Evolutionary conservation across 192 early-diverging fungal species (phyloP), one percentile per base, ranked within the genome.

Genomic region (Haplosporangium gracile): DNA sequence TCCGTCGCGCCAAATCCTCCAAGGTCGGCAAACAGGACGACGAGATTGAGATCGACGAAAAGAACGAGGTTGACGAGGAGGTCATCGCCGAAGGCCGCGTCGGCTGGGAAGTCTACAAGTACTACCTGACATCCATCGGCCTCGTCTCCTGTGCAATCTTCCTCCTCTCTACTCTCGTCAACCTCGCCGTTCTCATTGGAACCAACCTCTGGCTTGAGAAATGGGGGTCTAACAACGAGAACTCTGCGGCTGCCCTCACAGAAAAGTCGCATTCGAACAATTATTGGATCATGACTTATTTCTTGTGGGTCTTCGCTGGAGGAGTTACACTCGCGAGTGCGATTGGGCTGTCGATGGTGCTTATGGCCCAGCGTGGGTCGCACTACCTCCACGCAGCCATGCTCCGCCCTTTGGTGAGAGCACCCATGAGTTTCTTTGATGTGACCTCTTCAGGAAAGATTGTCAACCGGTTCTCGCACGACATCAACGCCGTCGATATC

Each of bases 401-500:
- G 92, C 88, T 95, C 43, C 71, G 89, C 9, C 93, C 91, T 36
- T 83, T 95, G 63, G 65, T 95, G 10, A 88, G 89, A 53, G 88
- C 91, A 2, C 91, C 91, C 4, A 90, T 90, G 88, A 75, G 74
- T 40, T 92, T 89, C 78, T 92, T 92, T 81, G 91, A 92, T 72
- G 85, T 92, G 7, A 94, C 95, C 0, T 94, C 95, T 9, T 82
- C 93, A 0, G 94, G 96, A 24, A 93, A 95, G 60, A 91, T 97
- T 77, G 80, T 96, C 42, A 95, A 97, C 83, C 92, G 96, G 24
- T 96, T 97, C 74, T 92, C 94, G 68, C 95, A 96, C 78, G 96
- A 97, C 87, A 91, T 93, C 82, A 92, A 92, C 83, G 91, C 92
- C 49, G 84, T 95, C 32, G 95, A 95, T 78, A 89, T 94, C 76